A percentile compares a stretch with the other conserved stretches of the same genome.
Conservation (phyloP, 1,284 basidiomycete species). For the Austropuccinia psidii region DNA sequence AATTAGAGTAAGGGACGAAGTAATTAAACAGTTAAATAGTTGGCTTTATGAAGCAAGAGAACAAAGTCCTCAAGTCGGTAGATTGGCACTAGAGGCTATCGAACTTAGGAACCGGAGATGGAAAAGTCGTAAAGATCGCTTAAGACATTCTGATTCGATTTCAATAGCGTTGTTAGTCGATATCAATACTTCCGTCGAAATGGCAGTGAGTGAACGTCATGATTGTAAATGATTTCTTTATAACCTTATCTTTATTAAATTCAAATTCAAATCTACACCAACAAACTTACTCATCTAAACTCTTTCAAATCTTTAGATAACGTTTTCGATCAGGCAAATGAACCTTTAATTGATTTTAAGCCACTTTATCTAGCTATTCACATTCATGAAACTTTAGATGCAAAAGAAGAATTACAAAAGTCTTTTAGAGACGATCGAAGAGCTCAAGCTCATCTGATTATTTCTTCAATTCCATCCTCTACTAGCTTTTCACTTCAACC, state of each 20-base stretch:
- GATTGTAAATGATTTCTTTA: slow-evolving; percentile 62
- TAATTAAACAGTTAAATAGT: slow-evolving; percentile 89
- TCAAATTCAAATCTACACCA: neutral
- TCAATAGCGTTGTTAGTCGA: slow-evolving; percentile 58
- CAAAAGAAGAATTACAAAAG: slow-evolving; percentile 75
- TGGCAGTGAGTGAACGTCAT: slow-evolving; percentile 84
- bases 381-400: slow-evolving; percentile 86
- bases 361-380: slow-evolving; percentile 96
- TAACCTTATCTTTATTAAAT: neutral
- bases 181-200: slow-evolving; percentile 88
- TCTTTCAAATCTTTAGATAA: slow-evolving; percentile 57
- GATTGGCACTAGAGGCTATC: slow-evolving; percentile 83
- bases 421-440: slow-evolving; percentile 92
- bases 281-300: neutral
- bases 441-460: slow-evolving; percentile 93
- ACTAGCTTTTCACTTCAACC: slow-evolving; percentile 51
- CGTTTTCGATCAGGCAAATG: slow-evolving; percentile 77
- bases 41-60: slow-evolving; percentile 95
- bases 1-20: slow-evolving; percentile 79
- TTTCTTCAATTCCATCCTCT: slow-evolving; percentile 61
- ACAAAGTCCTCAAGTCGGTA: slow-evolving; percentile 74
- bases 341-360: slow-evolving; percentile 77
- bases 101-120: slow-evolving; percentile 73
- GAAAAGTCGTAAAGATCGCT: slow-evolving; percentile 70
- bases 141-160: slow-evolving; percentile 55